Base-by-base conservation (phyloP, 495 filamentous ascomycete genomes). In the Neurospora sp. region DNA sequence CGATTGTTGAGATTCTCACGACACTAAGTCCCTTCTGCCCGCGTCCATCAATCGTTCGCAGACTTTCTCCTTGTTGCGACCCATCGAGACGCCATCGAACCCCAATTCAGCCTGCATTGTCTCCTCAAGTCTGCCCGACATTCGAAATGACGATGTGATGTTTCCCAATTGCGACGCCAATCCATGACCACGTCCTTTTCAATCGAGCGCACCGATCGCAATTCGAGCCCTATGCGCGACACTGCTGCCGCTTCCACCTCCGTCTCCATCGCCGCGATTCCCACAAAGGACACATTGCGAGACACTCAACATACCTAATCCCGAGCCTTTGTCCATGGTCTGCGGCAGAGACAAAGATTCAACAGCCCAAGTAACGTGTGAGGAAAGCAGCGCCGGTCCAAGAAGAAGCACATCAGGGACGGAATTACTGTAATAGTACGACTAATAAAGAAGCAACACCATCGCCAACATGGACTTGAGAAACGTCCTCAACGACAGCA, bases 391-490 rank as follows among this genome's bases (percentile, higher is more conserved):
- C 54, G 54, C 28, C 54, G 24, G 13, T 54, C 13, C 5, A 19
- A 4, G 4, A 54, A 62, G 24, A 62, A 54, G 10, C 11, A 34
- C 13, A 2, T 28, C 28, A 9, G 10, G 11, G 21, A 62, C 28
- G 15, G 54, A 62, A 5, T 28, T 31, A 62, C 28, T 24, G 70
- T 48, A 71, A 71, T 71, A 39, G 70, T 31, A 42, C 10, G 31
- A 66, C 28, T 43, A 72, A 36, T 72, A 34, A 28, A 21, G 70
- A 71, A 71, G 28, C n/a, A 72, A 73, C 40, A 69, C 31, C 28
- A 69, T 74, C 71, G 74, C 72, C 78, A 83, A 74, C 72, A 90
- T 90, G 88, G 87, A 90, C 83, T 81, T 90, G 73, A 80, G 83
- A 77, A 84, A 82, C 21, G 87, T 90, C 78, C 80, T 90, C 72